Conservation (phyloP, 1,139 yeast species). For the Suhomyces kunorum region DNA sequence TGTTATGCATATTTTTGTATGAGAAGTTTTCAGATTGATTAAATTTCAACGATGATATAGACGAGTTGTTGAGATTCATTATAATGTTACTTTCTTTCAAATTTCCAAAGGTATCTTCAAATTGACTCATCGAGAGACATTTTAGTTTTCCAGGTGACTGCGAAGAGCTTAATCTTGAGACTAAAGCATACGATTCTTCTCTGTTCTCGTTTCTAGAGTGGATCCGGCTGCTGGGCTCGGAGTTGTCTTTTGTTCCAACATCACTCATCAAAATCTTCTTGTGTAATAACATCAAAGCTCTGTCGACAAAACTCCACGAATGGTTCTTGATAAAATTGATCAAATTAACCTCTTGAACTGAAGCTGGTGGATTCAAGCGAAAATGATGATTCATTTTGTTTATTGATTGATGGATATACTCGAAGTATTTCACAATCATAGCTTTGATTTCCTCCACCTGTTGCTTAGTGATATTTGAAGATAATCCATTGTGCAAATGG, state of each 20-base stretch:
- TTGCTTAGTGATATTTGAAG: conserved; percentile 35
- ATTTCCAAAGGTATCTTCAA: conserved; percentile 46
- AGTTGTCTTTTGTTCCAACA: conserved; percentile 11
- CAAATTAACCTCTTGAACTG: conserved; percentile 47
- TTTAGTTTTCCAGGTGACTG: conserved; percentile 1
- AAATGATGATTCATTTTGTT: conserved; percentile 20
- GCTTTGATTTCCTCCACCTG: conserved; percentile 48
- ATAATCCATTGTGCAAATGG: conserved; percentile 42
- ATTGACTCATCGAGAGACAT: conserved; percentile 31
- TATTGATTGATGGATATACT: conserved; percentile 50
- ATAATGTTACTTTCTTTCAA: conserved; percentile 44
- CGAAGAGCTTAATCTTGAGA: conserved; percentile 5
- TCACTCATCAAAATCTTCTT: conserved; percentile 50
- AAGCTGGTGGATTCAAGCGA: conserved; percentile 22
- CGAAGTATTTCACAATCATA: conserved; percentile 51
- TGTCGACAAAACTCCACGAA: conserved; percentile 56
- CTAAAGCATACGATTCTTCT: conserved; percentile 8
- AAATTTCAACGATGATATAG: conserved; percentile 40
- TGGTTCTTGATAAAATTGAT: conserved; percentile 51
- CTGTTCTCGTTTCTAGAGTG: background rate
- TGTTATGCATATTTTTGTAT: conserved; percentile 53
- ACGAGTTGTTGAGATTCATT: conserved; percentile 36
- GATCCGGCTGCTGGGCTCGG: conserved; percentile 6
- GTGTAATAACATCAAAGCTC: conserved; percentile 56
- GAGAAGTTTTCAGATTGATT: conserved; percentile 37